phyloP scores from a whole-genome alignment of 805 yeast genomes.

The Saccharomyces paradoxus region DNA sequence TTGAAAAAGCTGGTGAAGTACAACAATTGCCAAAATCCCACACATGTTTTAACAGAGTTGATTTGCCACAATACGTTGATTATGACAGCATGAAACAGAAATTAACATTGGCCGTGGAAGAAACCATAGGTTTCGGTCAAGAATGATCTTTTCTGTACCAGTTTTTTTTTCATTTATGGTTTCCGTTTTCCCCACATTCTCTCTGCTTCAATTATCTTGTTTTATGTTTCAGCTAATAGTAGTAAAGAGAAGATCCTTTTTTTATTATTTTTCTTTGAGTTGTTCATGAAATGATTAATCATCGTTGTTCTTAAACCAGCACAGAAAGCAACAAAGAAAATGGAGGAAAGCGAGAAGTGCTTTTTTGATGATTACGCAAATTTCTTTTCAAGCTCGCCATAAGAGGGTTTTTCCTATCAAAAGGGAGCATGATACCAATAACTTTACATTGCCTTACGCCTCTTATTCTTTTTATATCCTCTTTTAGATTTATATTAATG shows the following conservation, averaged over 20 bases:
- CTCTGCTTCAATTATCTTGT: background rate
- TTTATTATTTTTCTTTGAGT: background rate
- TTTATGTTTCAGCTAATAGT: background rate
- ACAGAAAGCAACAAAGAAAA: background rate
- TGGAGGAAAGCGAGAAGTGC: background rate
- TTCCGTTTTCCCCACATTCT: background rate
- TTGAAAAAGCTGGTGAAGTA: constrained; percentile 91
- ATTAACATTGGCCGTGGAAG: constrained; percentile 92
- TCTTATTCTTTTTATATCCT: background rate
- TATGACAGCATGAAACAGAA: constrained; percentile 81
- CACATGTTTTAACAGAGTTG: constrained; percentile 98
- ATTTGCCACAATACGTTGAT: constrained; percentile 86
- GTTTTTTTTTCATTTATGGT: background rate
- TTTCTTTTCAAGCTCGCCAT: background rate
- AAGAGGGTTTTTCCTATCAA: background rate
- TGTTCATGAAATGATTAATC: background rate
- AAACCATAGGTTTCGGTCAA: constrained; percentile 98
- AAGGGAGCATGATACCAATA: background rate
- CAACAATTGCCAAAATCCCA: constrained; percentile 93
- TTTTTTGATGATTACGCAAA: background rate
- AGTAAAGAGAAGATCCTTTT: background rate
- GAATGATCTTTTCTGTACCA: constrained; percentile 40
- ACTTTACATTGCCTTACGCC: background rate
- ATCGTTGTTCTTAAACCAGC: background rate
- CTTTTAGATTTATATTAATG: background rate